A percentile compares a stretch with the other conserved stretches of the same genome.
phyloP scores from a whole-genome alignment of 345 rosid genomes.

The Syzygium oleosum region DNA sequence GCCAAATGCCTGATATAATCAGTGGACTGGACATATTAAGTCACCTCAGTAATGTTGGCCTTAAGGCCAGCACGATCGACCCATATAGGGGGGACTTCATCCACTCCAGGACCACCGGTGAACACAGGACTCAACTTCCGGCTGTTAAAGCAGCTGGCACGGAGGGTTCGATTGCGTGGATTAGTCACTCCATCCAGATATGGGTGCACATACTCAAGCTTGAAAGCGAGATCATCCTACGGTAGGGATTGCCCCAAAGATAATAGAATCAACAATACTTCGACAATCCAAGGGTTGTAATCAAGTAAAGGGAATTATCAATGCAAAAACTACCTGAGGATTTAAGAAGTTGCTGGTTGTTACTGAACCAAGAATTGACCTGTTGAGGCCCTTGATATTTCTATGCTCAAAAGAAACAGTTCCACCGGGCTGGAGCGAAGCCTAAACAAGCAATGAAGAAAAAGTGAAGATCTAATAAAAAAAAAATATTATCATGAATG shows the following conservation, averaged over 20 bases:
- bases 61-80: constrained; percentile 96
- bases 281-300: neutral
- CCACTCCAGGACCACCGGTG: constrained; percentile 96
- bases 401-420: constrained; percentile 95
- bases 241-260: neutral
- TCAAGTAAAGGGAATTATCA: neutral
- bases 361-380: constrained; percentile 89
- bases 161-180: constrained; percentile 80
- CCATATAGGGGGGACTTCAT: constrained; percentile 99
- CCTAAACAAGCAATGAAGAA: constrained; percentile 25
- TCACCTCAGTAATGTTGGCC: constrained; percentile 94
- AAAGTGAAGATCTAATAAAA: neutral
- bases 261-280: neutral
- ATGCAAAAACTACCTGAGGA: constrained; percentile 59
- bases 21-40: neutral
- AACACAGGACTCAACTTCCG: constrained; percentile 96
- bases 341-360: constrained; percentile 95
- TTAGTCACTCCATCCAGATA: constrained; percentile 81
- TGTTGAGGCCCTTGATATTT: constrained; percentile 81
- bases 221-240: constrained; percentile 98
- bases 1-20: neutral
- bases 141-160: constrained; percentile 88
- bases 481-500: neutral
- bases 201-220: constrained; percentile 97
- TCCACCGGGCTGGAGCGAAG: constrained; percentile 97